Evolutionary conservation across 768 basidiomycete species (phyloP).

Genomic region (Lentinus tigrinus): DNA sequence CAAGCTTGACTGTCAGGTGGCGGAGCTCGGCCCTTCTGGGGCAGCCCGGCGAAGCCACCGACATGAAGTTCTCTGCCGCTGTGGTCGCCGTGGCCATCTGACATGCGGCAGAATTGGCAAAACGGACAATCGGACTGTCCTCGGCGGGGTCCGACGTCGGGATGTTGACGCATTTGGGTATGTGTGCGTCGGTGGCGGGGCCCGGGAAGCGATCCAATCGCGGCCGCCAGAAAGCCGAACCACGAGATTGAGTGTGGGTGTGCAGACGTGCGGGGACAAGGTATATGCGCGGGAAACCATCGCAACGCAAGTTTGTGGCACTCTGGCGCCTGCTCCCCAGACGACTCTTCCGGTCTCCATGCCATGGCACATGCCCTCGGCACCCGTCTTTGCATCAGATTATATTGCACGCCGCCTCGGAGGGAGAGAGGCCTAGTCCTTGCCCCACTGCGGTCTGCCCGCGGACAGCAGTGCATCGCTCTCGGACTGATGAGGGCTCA

Average conservation of each 20-base stretch:
- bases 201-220: not conserved
- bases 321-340: not conserved
- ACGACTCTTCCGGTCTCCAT: not conserved
- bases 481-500: no score
- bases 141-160: not conserved
- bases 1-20: not conserved
- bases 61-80: no score
- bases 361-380: not conserved
- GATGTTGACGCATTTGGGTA: not conserved
- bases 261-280: not conserved
- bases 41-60: not conserved
- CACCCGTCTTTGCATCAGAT: no score
- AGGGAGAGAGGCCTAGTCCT: no score
- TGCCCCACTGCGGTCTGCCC: no score
- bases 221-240: not conserved
- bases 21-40: not conserved
- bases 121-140: no score
- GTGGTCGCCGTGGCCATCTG: no score
- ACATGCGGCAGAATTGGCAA: no score
- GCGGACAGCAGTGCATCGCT: no score
- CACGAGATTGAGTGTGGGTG: not conserved
- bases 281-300: not conserved
- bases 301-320: not conserved
- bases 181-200: not conserved
- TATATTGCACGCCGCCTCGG: no score